Evolutionary conservation across 2,329 filamentous ascomycete species (phyloP).

Genomic region (Coniochaeta prunicola): DNA sequence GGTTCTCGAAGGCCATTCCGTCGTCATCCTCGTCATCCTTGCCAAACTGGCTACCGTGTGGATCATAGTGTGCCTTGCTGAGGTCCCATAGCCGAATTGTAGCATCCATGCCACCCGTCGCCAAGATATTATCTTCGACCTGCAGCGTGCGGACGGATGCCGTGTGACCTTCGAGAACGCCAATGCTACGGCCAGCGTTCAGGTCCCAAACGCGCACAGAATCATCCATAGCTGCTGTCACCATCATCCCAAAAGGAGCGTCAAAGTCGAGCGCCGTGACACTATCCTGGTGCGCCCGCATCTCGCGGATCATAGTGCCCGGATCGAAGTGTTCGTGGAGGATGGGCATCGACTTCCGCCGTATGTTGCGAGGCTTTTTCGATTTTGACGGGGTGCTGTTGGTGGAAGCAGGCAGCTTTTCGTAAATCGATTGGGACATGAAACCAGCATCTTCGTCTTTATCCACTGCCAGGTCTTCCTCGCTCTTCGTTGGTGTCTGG

Average conservation of each 20-base stretch:
- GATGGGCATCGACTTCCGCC: conserved; percentile 84
- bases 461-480: conserved; percentile 45
- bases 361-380: conserved; percentile 48
- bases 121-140: conserved; percentile 91
- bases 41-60: conserved; percentile 54
- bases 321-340: conserved; percentile 92
- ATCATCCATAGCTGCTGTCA: conserved; percentile 87
- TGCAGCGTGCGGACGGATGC: conserved; percentile 89
- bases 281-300: conserved; percentile 80
- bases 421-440: conserved; percentile 97
- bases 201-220: conserved; percentile 95
- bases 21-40: conserved; percentile 49
- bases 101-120: conserved; percentile 90
- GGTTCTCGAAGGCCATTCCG: conserved; percentile 65
- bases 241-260: conserved; percentile 91
- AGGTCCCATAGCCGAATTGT: conserved; percentile 94
- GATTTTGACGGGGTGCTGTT: conserved; percentile 41
- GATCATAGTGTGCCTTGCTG: conserved; percentile 78
- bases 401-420: conserved; percentile 63
- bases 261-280: conserved; percentile 94
- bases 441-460: conserved; percentile 52
- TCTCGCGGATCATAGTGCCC: conserved; percentile 79
- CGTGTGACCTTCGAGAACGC: conserved; percentile 84
- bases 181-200: conserved; percentile 87
- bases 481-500: conserved; percentile 43